Conservation (phyloP, 805 yeast genomes). For the Lipomyces sp. region DNA sequence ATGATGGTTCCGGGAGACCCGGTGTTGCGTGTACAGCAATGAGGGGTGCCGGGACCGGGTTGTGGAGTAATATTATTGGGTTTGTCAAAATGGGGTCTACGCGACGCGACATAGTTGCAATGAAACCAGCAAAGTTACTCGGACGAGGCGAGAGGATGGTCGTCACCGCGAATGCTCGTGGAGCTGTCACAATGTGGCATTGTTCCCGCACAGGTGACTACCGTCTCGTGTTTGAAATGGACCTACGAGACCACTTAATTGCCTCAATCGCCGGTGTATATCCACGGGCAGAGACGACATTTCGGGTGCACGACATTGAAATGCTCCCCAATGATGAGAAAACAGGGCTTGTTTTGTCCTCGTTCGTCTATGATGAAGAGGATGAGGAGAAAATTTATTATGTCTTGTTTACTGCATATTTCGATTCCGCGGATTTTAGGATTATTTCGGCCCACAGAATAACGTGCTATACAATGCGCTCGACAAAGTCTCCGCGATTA, state of each 20-base stretch:
- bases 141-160: conserved; percentile 57
- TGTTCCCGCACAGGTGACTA: conserved; percentile 54
- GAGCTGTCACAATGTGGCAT: conserved; percentile 56
- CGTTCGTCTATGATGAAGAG: conserved; percentile 48
- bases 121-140: conserved; percentile 58
- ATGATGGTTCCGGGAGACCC: conserved; percentile 72
- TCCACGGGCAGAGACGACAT: conserved; percentile 56
- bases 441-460: conserved; percentile 70
- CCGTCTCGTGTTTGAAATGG: conserved; percentile 48
- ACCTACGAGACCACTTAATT: conserved; percentile 47
- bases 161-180: conserved; percentile 51
- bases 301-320: conserved; percentile 67
- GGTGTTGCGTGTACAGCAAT: conserved; percentile 39
- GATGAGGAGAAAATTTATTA: conserved; percentile 45
- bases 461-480: conserved; percentile 52
- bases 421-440: conserved; percentile 57
- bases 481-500: conserved; percentile 53
- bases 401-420: conserved; percentile 59
- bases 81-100: conserved; percentile 39
- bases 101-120: conserved; percentile 57
- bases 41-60: conserved; percentile 42
- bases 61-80: conserved; percentile 41
- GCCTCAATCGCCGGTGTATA: conserved; percentile 54
- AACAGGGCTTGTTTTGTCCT: conserved; percentile 56
- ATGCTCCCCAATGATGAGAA: conserved; percentile 51